Base-by-base conservation (phyloP, 148 eudicot genomes). In the Pharnaceum exiguum region DNA sequence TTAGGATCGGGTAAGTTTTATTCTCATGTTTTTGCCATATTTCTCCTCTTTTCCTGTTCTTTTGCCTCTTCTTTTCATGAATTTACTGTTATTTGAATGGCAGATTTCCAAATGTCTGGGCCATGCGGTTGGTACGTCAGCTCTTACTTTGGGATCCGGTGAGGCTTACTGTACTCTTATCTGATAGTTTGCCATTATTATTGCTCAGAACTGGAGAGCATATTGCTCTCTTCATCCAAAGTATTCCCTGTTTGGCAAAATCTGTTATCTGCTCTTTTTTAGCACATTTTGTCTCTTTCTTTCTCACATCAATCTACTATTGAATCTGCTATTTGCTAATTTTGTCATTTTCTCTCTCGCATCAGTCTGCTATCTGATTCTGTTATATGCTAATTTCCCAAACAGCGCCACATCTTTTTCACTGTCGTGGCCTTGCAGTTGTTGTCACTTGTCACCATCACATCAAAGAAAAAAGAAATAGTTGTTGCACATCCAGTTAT, bases 91-190 rank as follows among this genome's bases (percentile, higher is more conserved):
- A 42, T n/a, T n/a, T n/a, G n/a, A n/a, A n/a, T n/a, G n/a, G 59
- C 85, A 93, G 98, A 75, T 93, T 93, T 71, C 98, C 98, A 56
- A 80, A 85, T 72, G 61, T 81, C 55, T 72, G 78, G 96, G 96
- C 91, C 36, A 69, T 93, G 94, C 94, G 98, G 13, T 73, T 93
- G 48, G 98, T 85, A 36, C 90, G 98, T 25, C 95, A 83, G 67
- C 73, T 93, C 35, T 64, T 93, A 57, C 76, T 71, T 51, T 93
- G 98, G 98, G 83, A 93, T 68, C 96, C 96, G 23, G 98, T 93
- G 76, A 83, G 85, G 73, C 66, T 7, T 55, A 28, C 47, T 60
- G 33, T 8, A 29, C 35, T 16, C 31, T 31, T 0, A 25, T 23
- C n/a, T 22, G 21, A 29, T 47, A 3, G 31, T 31, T n/a, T 3